These are phyloP conservation scores for Mycena capillaripes DNA, from an alignment of 768 basidiomycete species.

Conservation along the genomic window DNA sequence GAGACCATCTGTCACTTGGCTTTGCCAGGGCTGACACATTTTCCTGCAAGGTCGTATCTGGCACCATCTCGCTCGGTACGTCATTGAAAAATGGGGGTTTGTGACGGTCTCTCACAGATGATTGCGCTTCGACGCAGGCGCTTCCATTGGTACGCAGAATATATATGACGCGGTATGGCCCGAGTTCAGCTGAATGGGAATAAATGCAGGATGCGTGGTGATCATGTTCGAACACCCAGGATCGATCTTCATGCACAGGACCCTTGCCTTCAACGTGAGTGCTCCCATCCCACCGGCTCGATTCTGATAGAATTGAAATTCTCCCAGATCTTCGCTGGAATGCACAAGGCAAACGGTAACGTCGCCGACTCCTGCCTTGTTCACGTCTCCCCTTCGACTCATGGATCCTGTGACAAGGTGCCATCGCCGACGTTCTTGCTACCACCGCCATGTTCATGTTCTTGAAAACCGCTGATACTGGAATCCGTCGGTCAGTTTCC, in stretches of 20 bases:
- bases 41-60: too few species aligned
- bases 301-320: background rate
- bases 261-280: conserved; percentile 34
- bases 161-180: background rate
- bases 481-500: conserved; percentile 51
- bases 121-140: background rate
- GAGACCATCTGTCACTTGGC: too few species aligned
- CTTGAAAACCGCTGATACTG: conserved; percentile 53
- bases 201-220: conserved; percentile 17
- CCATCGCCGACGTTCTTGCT: conserved; percentile 58
- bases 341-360: too few species aligned
- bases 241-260: conserved; percentile 24
- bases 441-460: conserved; percentile 60
- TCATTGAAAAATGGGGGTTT: too few species aligned
- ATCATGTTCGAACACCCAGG: conserved; percentile 22
- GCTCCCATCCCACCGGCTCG: background rate
- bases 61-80: too few species aligned
- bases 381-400: too few species aligned
- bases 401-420: too few species aligned
- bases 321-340: conserved; percentile 55
- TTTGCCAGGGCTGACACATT: too few species aligned
- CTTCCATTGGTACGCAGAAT: background rate
- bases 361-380: too few species aligned
- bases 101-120: too few species aligned
- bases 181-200: background rate